Evolutionary conservation across 495 filamentous ascomycete genomes (phyloP).

Genomic region (Friedmanniomyces simplex): DNA sequence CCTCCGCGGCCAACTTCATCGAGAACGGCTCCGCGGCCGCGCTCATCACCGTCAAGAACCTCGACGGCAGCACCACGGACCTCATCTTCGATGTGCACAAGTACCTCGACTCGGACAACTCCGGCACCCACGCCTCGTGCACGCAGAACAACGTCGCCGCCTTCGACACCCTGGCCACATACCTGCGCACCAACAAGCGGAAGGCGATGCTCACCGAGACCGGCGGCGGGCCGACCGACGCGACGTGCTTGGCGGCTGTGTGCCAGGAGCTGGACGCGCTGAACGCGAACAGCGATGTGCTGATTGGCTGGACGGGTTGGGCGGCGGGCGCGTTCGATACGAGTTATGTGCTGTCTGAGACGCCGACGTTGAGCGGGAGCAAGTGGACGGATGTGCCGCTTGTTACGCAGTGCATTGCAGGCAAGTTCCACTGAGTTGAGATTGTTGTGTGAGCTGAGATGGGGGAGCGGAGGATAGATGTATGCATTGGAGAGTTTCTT

Average conservation of each 20-base stretch:
- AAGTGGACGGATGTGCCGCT: conserved; percentile 34
- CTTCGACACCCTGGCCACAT: conserved; percentile 26
- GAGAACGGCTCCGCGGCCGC: conserved; percentile 38
- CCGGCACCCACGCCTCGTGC: conserved; percentile 43
- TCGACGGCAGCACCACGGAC: conserved; percentile 41
- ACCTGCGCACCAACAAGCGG: conserved; percentile 38
- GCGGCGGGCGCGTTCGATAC: conserved; percentile 41
- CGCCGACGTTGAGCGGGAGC: conserved; percentile 34
- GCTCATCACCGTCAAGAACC: conserved; percentile 45
- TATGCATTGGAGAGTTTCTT: too few species aligned
- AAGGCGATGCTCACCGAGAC: conserved; percentile 46
- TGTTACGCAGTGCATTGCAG: conserved; percentile 29
- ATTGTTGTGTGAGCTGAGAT: too few species aligned
- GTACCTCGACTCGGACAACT: conserved; percentile 49
- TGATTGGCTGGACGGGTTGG: conserved; percentile 44
- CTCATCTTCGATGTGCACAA: conserved; percentile 46
- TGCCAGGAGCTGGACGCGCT: conserved; percentile 39
- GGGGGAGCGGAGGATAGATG: too few species aligned
- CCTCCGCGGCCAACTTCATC: conserved; percentile 37
- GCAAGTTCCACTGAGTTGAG: not conserved
- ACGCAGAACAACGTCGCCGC: conserved; percentile 40
- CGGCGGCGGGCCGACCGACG: conserved; percentile 41
- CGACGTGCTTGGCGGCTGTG: conserved; percentile 32
- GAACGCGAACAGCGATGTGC: conserved; percentile 23
- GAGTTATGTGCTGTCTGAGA: conserved; percentile 37